Conservation (phyloP, 192 early-diverging fungal species). For the Gorgonomyces haynaldii region DNA sequence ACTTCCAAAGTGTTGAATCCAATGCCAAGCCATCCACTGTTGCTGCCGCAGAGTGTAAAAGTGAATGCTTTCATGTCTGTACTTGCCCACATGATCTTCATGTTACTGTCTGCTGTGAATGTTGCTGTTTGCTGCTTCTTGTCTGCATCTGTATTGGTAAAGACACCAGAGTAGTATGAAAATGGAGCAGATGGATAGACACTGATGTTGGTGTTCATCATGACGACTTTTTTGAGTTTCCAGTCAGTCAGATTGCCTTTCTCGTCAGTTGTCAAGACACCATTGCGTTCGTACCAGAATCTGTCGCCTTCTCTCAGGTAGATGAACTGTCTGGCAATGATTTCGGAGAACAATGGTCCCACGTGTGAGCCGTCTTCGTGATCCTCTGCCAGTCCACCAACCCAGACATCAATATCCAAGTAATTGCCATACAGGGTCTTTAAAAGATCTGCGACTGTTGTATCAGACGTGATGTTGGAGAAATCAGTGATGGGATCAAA, state of each 20-base stretch:
- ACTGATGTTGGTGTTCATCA: slow-evolving; percentile 25
- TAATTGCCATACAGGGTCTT: slow-evolving; percentile 14
- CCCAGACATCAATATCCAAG: slow-evolving; percentile 24
- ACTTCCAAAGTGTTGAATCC: not conserved
- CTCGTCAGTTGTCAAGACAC: slow-evolving; percentile 31
- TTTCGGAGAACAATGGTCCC: slow-evolving; percentile 19
- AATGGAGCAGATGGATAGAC: slow-evolving; percentile 26
- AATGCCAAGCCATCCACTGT: not conserved
- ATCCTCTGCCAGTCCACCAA: slow-evolving; percentile 24
- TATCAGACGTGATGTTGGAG: slow-evolving; percentile 26
- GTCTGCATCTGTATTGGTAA: not conserved
- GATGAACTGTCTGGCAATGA: slow-evolving; percentile 30
- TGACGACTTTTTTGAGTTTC: slow-evolving; percentile 20
- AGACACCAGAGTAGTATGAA: not conserved
- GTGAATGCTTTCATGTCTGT: not conserved
- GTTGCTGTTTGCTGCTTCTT: not conserved
- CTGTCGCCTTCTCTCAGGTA: slow-evolving; percentile 33
- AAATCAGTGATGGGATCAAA: slow-evolving; percentile 7
- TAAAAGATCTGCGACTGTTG: slow-evolving; percentile 8
- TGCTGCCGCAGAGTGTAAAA: not conserved
- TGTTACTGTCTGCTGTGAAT: not conserved
- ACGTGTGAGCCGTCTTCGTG: slow-evolving; percentile 7
- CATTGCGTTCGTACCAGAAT: slow-evolving; percentile 40
- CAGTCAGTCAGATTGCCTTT: slow-evolving; percentile 10
- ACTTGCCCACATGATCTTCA: not conserved